Evolutionary conservation across 352 stramenopile species (phyloP).

Genomic region (Pythium biforme): DNA sequence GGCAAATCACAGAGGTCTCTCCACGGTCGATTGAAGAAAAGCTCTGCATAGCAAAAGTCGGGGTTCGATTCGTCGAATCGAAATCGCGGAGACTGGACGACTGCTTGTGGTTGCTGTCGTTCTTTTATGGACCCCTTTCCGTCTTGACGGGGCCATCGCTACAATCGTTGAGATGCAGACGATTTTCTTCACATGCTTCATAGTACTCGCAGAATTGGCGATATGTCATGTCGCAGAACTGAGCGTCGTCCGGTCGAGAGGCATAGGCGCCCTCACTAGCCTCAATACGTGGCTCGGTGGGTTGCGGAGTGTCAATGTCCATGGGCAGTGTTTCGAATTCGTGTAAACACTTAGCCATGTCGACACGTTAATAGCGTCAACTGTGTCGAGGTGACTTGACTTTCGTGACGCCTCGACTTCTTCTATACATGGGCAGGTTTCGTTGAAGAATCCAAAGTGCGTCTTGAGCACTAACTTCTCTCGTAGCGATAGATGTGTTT

Average conservation of each 20-base stretch:
- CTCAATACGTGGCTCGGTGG: no score
- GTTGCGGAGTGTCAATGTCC: background rate
- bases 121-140: background rate
- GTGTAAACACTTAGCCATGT: background rate
- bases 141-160: background rate
- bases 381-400: background rate
- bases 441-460: background rate
- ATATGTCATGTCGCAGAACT: background rate
- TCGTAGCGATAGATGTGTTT: background rate
- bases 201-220: background rate
- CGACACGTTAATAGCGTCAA: background rate
- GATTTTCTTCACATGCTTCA: background rate
- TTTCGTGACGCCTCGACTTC: background rate
- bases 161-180: background rate
- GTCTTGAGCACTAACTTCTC: background rate
- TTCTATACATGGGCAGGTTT: background rate
- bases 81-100: background rate
- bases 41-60: slow-evolving; percentile 8
- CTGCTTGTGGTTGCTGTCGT: background rate
- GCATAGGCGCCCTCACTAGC: no score
- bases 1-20: background rate
- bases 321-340: background rate
- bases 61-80: background rate
- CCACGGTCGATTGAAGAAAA: background rate
- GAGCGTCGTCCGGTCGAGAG: no score